Conservation (phyloP, 257 asterid species). For the Solanum bulbocastanum region DNA sequence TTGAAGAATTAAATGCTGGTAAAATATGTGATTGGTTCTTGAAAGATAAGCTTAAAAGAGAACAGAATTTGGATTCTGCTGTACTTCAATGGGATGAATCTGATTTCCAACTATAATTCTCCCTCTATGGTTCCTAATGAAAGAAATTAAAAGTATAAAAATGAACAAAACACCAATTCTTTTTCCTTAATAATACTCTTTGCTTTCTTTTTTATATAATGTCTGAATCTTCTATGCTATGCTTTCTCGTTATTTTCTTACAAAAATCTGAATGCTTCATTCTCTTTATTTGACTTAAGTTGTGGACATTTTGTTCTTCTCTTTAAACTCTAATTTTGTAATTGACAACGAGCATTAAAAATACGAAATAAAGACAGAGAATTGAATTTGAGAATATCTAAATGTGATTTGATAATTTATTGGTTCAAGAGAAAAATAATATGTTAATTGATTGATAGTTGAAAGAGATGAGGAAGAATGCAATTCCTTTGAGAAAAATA, state of each 20-base stretch:
- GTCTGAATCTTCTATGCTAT: background rate
- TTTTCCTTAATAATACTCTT: background rate
- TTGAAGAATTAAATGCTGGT: conserved; percentile 79
- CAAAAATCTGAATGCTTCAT: no score
- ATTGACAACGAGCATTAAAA: no score
- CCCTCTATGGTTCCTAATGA: background rate
- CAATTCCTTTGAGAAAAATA: background rate
- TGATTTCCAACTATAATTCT: conserved; percentile 21
- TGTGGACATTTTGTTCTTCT: background rate
- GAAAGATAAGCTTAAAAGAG: conserved; percentile 65
- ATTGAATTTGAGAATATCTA: background rate
- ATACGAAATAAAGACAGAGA: background rate
- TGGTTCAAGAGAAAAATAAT: background rate
- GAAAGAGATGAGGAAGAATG: background rate
- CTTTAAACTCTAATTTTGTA: background rate
- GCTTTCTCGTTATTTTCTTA: no score
- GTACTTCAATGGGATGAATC: conserved; percentile 80
- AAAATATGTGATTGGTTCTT: conserved; percentile 79
- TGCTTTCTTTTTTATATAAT: background rate
- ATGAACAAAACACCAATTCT: background rate
- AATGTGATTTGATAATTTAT: background rate
- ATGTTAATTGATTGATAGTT: background rate
- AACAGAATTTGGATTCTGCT: conserved; percentile 59
- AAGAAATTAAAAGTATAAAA: background rate
- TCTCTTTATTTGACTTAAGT: no score